phyloP scores from a whole-genome alignment of 2,329 filamentous ascomycete genomes.

The Dendrostoma leiphaemia region DNA sequence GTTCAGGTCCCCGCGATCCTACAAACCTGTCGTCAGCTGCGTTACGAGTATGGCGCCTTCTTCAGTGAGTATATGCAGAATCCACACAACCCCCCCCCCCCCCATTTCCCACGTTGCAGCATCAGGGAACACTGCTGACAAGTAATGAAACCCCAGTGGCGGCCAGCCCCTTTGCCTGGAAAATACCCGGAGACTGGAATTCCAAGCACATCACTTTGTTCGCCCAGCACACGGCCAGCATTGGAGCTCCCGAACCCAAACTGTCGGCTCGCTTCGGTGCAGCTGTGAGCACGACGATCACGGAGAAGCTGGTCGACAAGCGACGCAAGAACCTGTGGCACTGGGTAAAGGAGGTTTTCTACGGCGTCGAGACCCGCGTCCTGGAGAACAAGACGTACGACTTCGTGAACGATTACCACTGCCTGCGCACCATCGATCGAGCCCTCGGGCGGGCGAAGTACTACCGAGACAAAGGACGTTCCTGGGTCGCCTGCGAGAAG shows the following conservation, averaged over 20 bases:
- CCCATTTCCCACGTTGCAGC: too few species aligned
- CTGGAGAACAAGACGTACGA: neutral
- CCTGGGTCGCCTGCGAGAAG: neutral
- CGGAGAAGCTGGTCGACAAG: neutral
- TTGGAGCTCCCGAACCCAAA: neutral
- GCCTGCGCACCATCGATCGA: neutral
- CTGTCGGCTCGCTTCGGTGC: neutral
- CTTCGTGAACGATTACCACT: neutral
- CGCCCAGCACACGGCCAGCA: neutral
- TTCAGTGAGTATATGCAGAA: neutral
- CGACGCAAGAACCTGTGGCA: neutral
- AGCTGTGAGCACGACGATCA: neutral
- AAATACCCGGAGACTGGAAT: neutral
- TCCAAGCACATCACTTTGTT: neutral
- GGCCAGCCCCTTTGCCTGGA: neutral
- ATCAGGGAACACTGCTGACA: too few species aligned
- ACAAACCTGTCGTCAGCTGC: slow-evolving; percentile 6
- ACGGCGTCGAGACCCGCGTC: too few species aligned
- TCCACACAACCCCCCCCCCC: too few species aligned
- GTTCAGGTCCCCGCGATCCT: too few species aligned
- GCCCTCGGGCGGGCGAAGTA: neutral
- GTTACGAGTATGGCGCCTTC: slow-evolving; percentile 4
- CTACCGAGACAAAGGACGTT: neutral
- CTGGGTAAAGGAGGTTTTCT: neutral
- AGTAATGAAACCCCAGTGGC: neutral